Base-by-base conservation (phyloP, 352 stramenopile genomes). In the Globisporangium polare region DNA sequence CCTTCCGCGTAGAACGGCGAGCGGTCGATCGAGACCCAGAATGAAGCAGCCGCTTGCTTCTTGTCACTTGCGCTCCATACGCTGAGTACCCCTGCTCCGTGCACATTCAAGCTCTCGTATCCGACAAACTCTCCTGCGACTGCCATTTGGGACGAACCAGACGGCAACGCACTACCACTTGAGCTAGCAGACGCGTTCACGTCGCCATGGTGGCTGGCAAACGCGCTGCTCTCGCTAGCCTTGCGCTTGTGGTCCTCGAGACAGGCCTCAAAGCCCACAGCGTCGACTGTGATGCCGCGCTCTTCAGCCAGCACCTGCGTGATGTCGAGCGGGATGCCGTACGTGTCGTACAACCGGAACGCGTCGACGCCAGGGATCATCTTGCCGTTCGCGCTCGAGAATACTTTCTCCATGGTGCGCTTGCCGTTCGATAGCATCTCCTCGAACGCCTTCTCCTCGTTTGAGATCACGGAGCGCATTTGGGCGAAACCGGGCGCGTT, bases 1-100 rank as follows among this genome's bases (percentile, higher is more conserved):
- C 81, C 75, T 69, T 94, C 81, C 20, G 83, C 71, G 60, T 90
- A 94, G 62, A 92, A 94, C 53, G 83, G 85, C 42, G 74, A 92
- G 12, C 65, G 70, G 45, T 86, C 75, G 17, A 92, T 64, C 55
- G 80, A 64, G 2, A 89, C 49, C 55, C 60, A 75, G 37, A 88
- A 77, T 5, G 39, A 54, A 5, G 20, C 60, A 37, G 17, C 2
- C 46, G n/a, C 9, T 31, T 65, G 26, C 24, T 41, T 57, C 10
- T 53, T 65, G 17, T 53, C 57, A 47, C 26, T 62, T 10, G 59
- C 50, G 17, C 27, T 42, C 77, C 76, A 86, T 20, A 66, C 66
- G 26, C 69, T 62, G 6, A 89, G 51, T 17, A 90, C 69, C 2
- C 58, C 69, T 1, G 67, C 72, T 18, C 74, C 62, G 10, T 33